Evolutionary conservation across 2,329 filamentous ascomycete species (phyloP), one percentile per base, ranked within the genome.

Genomic region (Trichoderma semiorbis): DNA sequence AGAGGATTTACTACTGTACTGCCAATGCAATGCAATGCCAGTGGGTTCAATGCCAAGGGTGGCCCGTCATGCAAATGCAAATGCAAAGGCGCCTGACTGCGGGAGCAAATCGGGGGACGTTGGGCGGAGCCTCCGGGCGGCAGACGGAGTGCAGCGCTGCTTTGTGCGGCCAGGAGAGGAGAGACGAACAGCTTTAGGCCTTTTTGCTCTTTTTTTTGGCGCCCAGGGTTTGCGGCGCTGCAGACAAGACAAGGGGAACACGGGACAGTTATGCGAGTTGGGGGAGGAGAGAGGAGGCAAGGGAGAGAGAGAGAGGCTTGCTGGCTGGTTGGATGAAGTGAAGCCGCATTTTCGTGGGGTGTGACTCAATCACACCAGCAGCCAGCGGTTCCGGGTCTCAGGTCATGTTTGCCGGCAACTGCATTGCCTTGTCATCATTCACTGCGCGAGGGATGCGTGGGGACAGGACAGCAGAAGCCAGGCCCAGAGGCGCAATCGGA

Each of bases 41-140:
- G 30, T 39, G 28, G 21, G 28, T 50, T 39, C 14, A 16, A 16
- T 36, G 43, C 43, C n/a, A 50, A 32, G 68, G 21, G 39, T 24
- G 34, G 34, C 34, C 47, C 30, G 55, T 68, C 60, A 65, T 72
- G 63, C 47, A 53, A 30, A 60, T 60, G 57, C 71, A 70, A 30
- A 60, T 60, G 57, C 71, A 70, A 60, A 65, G 71, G 60, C 66
- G 66, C 71, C 71, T 70, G 66, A 72, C 16, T 39, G 66, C 65
- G 71, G 71, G 71, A 72, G 66, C 71, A 39, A 72, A 72, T 72
- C 65, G 71, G 71, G 65, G 65, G 57, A 16, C 39, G 12, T 16
- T n/a, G 66, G 55, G 66, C 66, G 55, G 66, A 69, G 66, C 55
- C 26, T 61, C 57, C 66, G 66, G 53, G 57, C 66, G 65, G 55